These are phyloP conservation scores for Eucalyptus curtisii DNA, from an alignment of 345 rosid species.

Conservation along the genomic window DNA sequence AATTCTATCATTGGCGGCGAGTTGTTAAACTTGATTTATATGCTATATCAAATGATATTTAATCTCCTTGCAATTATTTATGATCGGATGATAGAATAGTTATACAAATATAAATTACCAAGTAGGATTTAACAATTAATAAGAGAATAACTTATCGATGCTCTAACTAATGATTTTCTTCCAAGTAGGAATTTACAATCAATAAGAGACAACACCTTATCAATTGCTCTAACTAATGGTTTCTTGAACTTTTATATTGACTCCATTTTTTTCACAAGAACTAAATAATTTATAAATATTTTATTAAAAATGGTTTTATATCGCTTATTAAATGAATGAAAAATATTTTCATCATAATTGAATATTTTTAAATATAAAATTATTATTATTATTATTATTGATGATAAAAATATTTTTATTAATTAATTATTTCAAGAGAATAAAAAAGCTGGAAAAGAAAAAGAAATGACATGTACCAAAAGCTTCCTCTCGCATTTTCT, in stretches of 20 bases:
- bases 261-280: neutral
- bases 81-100: neutral
- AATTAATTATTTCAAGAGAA: no score
- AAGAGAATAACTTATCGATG: neutral
- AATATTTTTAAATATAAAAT: neutral
- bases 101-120: neutral
- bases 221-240: accelerated
- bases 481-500: neutral
- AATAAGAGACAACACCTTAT: neutral
- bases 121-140: neutral
- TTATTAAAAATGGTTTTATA: neutral
- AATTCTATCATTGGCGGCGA: neutral
- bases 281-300: neutral
- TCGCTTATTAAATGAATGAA: accelerated
- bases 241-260: neutral
- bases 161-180: neutral
- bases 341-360: accelerated
- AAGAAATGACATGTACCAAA: neutral
- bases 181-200: neutral
- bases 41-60: neutral
- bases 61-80: neutral
- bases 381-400: neutral
- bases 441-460: neutral
- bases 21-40: neutral
- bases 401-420: no score